Percentiles rank a stretch among this genome's conserved stretches.
phyloP scores from a whole-genome alignment of 345 rosid species.

The Eucalyptus shirleyi region DNA sequence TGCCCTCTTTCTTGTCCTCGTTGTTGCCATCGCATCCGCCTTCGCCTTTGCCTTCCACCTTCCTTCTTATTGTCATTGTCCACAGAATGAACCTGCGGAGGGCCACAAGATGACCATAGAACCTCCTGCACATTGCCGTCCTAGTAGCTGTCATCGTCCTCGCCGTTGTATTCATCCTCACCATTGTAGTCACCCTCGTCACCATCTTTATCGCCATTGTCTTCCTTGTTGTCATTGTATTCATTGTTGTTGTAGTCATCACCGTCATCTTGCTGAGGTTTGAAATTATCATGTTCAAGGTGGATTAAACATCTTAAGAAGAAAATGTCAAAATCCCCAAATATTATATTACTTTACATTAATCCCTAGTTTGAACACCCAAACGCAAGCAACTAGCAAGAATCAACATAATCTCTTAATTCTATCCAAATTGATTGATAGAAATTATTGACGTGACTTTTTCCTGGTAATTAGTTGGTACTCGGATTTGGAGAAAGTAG shows the following conservation, averaged over 20 bases:
- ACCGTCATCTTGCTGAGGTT: neutral
- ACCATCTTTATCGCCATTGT: conserved; percentile 26
- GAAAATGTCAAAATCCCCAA: neutral
- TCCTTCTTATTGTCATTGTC: neutral
- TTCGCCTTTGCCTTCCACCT: neutral
- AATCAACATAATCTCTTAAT: neutral
- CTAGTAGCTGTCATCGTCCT: conserved; percentile 4
- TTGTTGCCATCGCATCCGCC: neutral
- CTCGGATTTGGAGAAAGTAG: neutral
- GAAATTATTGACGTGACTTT: neutral
- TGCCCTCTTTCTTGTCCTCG: neutral
- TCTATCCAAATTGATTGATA: neutral
- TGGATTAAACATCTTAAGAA: neutral
- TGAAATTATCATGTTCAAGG: neutral
- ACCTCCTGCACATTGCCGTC: conserved; percentile 1
- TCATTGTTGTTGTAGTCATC: conserved; percentile 9
- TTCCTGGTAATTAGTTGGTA: neutral
- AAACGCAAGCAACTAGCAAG: neutral
- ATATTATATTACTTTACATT: neutral
- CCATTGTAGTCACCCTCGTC: neutral
- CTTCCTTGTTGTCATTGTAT: conserved; percentile 27
- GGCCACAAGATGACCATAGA: neutral
- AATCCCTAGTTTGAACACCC: neutral
- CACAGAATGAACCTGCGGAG: neutral
- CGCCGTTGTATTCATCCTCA: too few relatives aligned